A percentile compares a stretch with the other conserved stretches of the same genome.
Evolutionary conservation across 1,284 basidiomycete genomes (phyloP).

Genomic region (Cryptococcus hybrid): DNA sequence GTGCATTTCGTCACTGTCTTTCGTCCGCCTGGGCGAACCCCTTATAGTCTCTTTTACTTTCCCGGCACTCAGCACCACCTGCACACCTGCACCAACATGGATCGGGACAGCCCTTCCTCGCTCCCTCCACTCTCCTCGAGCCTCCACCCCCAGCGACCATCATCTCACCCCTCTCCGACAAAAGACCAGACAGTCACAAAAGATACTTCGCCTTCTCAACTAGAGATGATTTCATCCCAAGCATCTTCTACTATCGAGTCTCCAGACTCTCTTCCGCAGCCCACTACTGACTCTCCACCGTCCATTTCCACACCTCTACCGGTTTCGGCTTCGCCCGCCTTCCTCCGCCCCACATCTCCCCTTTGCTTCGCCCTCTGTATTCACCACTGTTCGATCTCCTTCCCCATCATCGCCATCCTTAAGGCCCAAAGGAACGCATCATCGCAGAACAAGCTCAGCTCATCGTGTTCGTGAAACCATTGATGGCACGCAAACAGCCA

Average conservation of each 20-base stretch:
- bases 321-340: slow-evolving; percentile 3
- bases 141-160: slow-evolving; percentile 22
- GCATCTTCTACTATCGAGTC: background rate
- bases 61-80: too few species aligned
- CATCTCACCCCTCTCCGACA: slow-evolving; percentile 34
- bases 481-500: slow-evolving; percentile 37
- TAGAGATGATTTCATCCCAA: background rate
- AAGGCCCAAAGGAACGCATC: slow-evolving; percentile 17
- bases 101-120: too few species aligned
- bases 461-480: slow-evolving; percentile 48
- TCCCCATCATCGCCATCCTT: slow-evolving; percentile 27
- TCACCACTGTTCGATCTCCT: slow-evolving; percentile 10
- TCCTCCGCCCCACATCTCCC: slow-evolving; percentile 9
- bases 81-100: too few species aligned
- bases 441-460: slow-evolving; percentile 38
- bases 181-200: slow-evolving; percentile 9
- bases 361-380: background rate
- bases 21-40: too few species aligned
- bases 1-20: too few species aligned
- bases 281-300: background rate
- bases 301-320: background rate
- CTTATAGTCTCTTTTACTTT: too few species aligned
- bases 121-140: background rate
- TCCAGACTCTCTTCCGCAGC: background rate
- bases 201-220: too few species aligned